A percentile compares a stretch with the other conserved stretches of the same genome.
These are phyloP conservation scores for Nicotiana obtusifolia DNA, from an alignment of 257 asterid genomes.

Conservation along the genomic window DNA sequence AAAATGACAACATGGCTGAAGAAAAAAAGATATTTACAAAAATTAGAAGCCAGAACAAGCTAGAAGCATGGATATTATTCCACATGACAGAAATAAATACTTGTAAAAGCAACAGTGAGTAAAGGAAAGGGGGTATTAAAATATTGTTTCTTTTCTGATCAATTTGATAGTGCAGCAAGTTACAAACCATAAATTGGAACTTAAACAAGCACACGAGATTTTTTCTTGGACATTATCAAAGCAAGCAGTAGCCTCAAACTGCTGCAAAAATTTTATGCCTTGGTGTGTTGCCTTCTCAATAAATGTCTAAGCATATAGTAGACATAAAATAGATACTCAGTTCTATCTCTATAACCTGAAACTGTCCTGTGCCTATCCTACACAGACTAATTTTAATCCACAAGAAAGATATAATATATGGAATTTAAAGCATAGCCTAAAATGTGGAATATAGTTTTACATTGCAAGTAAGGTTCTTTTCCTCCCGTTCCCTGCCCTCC, in stretches of 20 bases:
- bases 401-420: not conserved
- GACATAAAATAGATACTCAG: not conserved
- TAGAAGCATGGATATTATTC: not conserved
- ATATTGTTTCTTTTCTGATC: not conserved
- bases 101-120: not conserved
- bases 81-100: not conserved
- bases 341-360: constrained; percentile 1
- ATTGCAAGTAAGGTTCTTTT: not conserved
- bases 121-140: not conserved
- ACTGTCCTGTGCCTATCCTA: not conserved
- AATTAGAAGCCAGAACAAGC: not conserved
- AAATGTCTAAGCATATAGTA: not conserved
- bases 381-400: not conserved
- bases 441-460: not conserved
- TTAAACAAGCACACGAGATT: not conserved
- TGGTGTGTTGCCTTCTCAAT: not conserved
- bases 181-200: not conserved
- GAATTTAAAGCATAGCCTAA: not conserved
- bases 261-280: constrained; percentile 8
- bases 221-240: not conserved
- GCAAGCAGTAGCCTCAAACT: not conserved
- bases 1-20: constrained; percentile 87
- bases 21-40: constrained; percentile 4
- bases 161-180: not conserved
- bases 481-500: not conserved